phyloP scores from a whole-genome alignment of 768 basidiomycete species.

The Chlorophyllum brunneum region DNA sequence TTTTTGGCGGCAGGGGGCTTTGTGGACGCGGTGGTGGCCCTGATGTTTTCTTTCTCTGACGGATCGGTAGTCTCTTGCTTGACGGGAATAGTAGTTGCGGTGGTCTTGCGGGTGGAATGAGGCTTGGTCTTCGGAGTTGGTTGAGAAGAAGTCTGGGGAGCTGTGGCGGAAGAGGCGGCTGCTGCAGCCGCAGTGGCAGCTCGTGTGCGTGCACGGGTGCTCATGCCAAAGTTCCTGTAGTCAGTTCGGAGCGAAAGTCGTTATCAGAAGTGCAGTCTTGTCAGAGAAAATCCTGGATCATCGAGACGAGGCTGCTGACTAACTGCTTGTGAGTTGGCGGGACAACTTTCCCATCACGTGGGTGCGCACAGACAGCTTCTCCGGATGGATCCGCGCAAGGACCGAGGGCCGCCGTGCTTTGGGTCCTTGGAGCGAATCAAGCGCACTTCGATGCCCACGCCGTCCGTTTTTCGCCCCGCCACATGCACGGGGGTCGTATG shows the following conservation, averaged over 20 bases:
- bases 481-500: conserved; percentile 2
- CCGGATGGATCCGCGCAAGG: background rate
- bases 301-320: conserved; percentile 4
- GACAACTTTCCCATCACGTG: conserved; percentile 12
- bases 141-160: conserved; percentile 6
- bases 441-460: no score
- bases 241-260: background rate
- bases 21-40: conserved; percentile 16
- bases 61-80: conserved; percentile 11
- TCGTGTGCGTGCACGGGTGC: conserved; percentile 43
- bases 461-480: no score
- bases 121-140: conserved; percentile 11
- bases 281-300: conserved; percentile 11
- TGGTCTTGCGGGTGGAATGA: conserved; percentile 12
- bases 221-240: conserved; percentile 27
- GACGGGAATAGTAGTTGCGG: background rate
- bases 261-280: conserved; percentile 2
- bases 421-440: no score
- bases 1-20: conserved; percentile 13
- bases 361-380: background rate
- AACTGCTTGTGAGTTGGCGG: background rate
- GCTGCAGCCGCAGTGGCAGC: conserved; percentile 24
- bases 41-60: conserved; percentile 26
- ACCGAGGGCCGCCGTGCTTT: background rate
- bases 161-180: conserved; percentile 14